Base-by-base conservation (phyloP, 2,329 filamentous ascomycete species). In the Taxawa tesnikishii region DNA sequence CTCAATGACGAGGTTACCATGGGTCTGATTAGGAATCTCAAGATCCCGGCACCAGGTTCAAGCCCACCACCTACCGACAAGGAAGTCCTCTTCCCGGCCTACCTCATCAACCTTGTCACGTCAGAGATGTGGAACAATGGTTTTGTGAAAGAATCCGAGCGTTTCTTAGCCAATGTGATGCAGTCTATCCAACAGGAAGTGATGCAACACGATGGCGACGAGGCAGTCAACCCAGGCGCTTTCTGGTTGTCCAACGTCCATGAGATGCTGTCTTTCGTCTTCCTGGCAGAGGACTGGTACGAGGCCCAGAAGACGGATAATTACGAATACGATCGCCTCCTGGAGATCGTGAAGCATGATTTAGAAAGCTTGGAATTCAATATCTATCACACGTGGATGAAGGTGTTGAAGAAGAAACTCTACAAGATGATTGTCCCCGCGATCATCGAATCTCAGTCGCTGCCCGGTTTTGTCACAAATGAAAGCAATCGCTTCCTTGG, bases 61-160 rank as follows among this genome's bases (percentile, higher is more conserved):
- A 88, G 75, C 32, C 87, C 88, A 13, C 80, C 87, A 32, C 88
- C 90, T 8, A 94, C 85, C 12, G 90, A 98, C 62, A 98, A 98
- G 65, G 90, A 98, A 58, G 88, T 98, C 14, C 70, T 98, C 32
- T 98, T 98, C 78, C 90, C 90, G 19, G 88, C 90, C 7, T 98
- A 96, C 58, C 77, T 98, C 47, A 98, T 98, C 67, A 98, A 98
- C 59, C 70, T 98, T 39, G 90, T 98, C 42, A 98, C 90, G 9
- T 96, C 87, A 11, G 90, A 98, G 65, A 98, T 98, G 90, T 98
- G 90, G 90, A 98, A 98, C 67, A 98, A 98, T 49, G 90, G 90
- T 28, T 98, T 94, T 53, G 90, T 98, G 48, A 98, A 98, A 67
- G 90, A 98, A 61, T 96, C 90, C 4, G 90, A 98, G 62, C 82